Evolutionary conservation across 2,329 filamentous ascomycete species (phyloP), one percentile per base, ranked within the genome.

Genomic region (Chrysoporthe cubensis): DNA sequence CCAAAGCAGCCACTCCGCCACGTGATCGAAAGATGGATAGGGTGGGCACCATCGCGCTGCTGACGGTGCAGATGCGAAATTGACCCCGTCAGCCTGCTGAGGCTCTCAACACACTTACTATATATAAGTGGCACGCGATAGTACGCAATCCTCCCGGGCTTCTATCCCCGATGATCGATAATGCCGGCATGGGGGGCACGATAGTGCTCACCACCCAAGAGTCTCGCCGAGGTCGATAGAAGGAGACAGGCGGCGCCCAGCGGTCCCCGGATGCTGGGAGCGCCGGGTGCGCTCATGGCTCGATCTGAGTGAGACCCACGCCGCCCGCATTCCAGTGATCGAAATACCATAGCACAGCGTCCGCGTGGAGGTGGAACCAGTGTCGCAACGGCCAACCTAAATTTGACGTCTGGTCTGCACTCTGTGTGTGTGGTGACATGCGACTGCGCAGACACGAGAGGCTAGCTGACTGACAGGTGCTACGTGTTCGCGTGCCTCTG

Each of bases 361-460:
- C 54, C 14, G 54, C 8, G 54, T 57, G 54, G 54, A 40, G 54
- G 18, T 57, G 54, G 54, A 40, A 4, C 32, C 32, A 57, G n/a
- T n/a, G 54, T 40, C 40, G 34, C 54, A 57, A 57, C 54, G 34
- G 54, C 54, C 32, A 57, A 40, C 54, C 54, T 57, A 57, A 37
- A 57, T 40, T 21, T 7, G 54, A 57, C 54, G 18, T 40, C 34
- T 18, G 26, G 26, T 26, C 11, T 13, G 11, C 6, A 40, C 18
- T 5, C 5, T 6, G 37, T 9, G 9, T 40, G 37, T 40, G 9
- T 6, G 37, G 37, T 9, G 37, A 40, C 37, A 40, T 6, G 6
- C 37, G 9, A 40, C 37, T 40, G 1, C 4, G 37, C 6, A 2
- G 37, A 40, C 37, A 40, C 5, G 9, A 40, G 37, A 40, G 9